Evolutionary conservation across 139 green algal species (phyloP).

Genomic region (Dunaliella primolecta): DNA sequence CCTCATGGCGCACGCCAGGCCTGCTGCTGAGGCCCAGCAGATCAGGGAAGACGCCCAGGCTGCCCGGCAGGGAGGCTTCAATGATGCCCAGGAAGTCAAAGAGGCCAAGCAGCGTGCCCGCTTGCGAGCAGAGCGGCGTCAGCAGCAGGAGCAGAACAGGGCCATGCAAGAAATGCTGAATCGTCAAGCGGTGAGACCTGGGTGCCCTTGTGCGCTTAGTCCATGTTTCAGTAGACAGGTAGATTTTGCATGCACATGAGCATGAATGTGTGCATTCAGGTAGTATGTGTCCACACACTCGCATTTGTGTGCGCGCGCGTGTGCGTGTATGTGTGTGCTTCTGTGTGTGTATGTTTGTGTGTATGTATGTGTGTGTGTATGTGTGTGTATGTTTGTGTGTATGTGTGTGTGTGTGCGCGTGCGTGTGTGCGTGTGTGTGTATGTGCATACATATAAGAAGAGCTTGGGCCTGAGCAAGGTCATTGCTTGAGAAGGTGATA

Average conservation of each 20-base stretch:
- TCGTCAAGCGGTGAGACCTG: not conserved
- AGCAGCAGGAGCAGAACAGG: not conserved
- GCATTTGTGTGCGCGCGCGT: no score
- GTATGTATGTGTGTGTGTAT: not conserved
- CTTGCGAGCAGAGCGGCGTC: not conserved
- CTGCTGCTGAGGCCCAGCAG: not conserved
- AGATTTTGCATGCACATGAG: no score
- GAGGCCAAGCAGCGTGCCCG: not conserved
- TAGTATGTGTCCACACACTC: no score
- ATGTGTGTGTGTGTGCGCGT: slow-evolving; percentile 13
- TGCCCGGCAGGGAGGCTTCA: not conserved
- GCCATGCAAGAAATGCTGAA: not conserved
- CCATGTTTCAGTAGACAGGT: no score
- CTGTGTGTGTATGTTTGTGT: not conserved
- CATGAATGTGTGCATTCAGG: no score
- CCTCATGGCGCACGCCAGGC: not conserved
- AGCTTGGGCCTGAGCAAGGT: no score
- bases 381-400: slow-evolving; percentile 15
- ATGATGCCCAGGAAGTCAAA: not conserved
- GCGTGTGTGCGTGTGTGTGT: not conserved
- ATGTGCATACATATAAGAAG: no score
- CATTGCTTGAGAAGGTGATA: no score
- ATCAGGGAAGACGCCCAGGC: not conserved
- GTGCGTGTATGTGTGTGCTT: slow-evolving; percentile 3
- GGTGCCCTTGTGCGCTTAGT: not conserved